Evolutionary conservation across 75 land plant species (phyloP).

Genomic region (Cupressus sempervirens): DNA sequence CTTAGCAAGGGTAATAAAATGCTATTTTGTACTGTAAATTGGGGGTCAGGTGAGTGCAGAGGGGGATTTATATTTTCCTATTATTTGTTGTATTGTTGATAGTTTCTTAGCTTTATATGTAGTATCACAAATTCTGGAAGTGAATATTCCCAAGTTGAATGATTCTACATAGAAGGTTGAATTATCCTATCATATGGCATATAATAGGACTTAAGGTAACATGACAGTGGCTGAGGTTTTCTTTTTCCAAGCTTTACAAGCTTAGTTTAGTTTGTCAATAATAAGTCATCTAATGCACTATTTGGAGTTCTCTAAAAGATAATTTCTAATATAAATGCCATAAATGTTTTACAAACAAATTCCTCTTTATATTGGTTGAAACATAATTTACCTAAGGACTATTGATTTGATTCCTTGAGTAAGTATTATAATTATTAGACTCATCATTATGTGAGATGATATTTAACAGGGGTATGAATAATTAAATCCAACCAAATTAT

Average conservation of each 20-base stretch:
- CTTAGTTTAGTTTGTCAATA: not conserved
- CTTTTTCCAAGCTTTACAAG: not conserved
- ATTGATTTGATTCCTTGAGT: too few relatives aligned
- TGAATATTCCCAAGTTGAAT: not conserved
- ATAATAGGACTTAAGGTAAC: not conserved
- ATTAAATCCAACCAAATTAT: too few relatives aligned
- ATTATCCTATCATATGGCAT: not conserved
- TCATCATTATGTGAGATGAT: too few relatives aligned
- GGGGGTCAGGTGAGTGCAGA: not conserved
- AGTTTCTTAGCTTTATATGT: not conserved
- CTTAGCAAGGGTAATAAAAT: not conserved
- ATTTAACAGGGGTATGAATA: too few relatives aligned
- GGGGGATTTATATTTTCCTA: not conserved
- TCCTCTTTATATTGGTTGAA: not conserved
- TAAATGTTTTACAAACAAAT: not conserved
- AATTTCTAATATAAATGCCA: too few relatives aligned
- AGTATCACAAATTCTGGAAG: not conserved
- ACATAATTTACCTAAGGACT: too few relatives aligned
- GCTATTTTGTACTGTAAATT: not conserved
- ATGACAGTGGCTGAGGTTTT: too few relatives aligned
- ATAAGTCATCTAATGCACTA: not conserved
- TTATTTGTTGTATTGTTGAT: not conserved
- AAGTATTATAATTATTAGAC: too few relatives aligned
- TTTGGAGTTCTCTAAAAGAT: not conserved
- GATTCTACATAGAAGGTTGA: not conserved